Conservation (phyloP, 768 basidiomycete species). For the Boletus rufocinnamomeus region DNA sequence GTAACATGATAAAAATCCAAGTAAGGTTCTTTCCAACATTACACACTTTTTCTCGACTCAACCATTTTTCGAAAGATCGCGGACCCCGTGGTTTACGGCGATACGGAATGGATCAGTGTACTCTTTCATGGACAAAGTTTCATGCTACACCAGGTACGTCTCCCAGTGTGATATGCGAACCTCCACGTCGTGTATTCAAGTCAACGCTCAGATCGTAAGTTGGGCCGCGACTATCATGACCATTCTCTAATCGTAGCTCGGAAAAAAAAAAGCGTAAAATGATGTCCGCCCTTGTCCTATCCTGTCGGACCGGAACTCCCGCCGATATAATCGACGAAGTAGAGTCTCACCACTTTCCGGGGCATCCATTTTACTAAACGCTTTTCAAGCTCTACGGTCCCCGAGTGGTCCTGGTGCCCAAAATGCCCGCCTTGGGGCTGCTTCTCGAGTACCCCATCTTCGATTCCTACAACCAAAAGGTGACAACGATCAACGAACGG, state of each 20-base stretch:
- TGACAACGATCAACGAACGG: constrained; percentile 42
- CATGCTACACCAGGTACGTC: constrained; percentile 95
- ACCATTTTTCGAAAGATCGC: constrained; percentile 50
- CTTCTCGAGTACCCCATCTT: constrained; percentile 88
- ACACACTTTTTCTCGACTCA: background rate
- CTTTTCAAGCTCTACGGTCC: constrained; percentile 69
- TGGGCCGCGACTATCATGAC: background rate
- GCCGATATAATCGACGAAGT: constrained; percentile 75
- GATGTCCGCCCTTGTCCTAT: constrained; percentile 84
- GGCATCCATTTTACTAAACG: background rate
- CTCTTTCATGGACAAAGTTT: constrained; percentile 97
- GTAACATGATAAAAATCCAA: constrained; percentile 88
- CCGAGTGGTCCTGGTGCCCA: constrained; percentile 79
- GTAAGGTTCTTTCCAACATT: constrained; percentile 38
- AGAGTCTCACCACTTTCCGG: constrained; percentile 2
- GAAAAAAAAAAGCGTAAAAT: constrained; percentile 80
- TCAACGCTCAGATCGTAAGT: constrained; percentile 34
- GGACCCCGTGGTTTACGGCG: constrained; percentile 87
- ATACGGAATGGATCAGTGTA: constrained; percentile 93
- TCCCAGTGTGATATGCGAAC: constrained; percentile 4
- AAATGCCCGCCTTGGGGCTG: constrained; percentile 93
- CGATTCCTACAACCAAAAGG: constrained; percentile 69
- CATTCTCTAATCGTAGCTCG: constrained; percentile 12
- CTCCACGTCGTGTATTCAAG: constrained; percentile 26
- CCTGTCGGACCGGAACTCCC: constrained; percentile 75